Evolutionary conservation across 345 rosid species (phyloP).

Genomic region (Arabidopsis thaliana): TAIR10.1 NC_003074.8:2790001-2790500

Average conservation of each 20-base stretch:
- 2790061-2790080: slow-evolving; percentile 66
- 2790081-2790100: slow-evolving; percentile 73
- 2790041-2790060: slow-evolving; percentile 32
- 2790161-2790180: slow-evolving; percentile 99
- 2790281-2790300: slow-evolving; percentile 68
- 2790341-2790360: slow-evolving; percentile 88
- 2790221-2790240: slow-evolving; percentile 17
- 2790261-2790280: slow-evolving; percentile 6
- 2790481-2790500: background rate
- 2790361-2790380: slow-evolving; percentile 89
- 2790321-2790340: slow-evolving; percentile 90
- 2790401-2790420: slow-evolving; percentile 99
- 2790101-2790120: slow-evolving; percentile 94
- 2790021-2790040: slow-evolving; percentile 20
- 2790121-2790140: slow-evolving; percentile 94
- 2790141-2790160: slow-evolving; percentile 94
- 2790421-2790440: slow-evolving; percentile 86
- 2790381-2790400: slow-evolving; percentile 98
- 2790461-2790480: slow-evolving; percentile 16
- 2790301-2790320: slow-evolving; percentile 94
- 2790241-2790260: slow-evolving; percentile 11
- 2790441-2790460: slow-evolving; percentile 82
- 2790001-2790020: slow-evolving; percentile 7
- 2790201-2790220: slow-evolving; percentile 70
- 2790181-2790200: slow-evolving; percentile 78